These are phyloP conservation scores for Lotus japonicus DNA, from an alignment of 306 rosid genomes.

Conservation along the genomic window DNA sequence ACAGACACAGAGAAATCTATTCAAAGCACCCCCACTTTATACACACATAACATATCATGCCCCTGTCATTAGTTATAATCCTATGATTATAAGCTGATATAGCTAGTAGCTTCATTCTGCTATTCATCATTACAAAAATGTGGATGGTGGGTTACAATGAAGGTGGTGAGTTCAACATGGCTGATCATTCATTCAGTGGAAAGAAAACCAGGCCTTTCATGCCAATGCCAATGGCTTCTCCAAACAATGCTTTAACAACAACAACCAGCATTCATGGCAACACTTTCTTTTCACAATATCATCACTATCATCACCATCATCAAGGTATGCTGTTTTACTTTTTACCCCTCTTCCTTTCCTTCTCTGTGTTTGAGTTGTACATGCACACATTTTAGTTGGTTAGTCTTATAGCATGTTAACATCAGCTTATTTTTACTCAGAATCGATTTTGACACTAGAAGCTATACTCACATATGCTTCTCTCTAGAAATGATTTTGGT, in stretches of 20 bases:
- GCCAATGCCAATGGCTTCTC: constrained; percentile 39
- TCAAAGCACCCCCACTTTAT: constrained; percentile 22
- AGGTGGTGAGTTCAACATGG: constrained; percentile 42
- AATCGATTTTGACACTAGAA: no score
- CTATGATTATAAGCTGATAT: no score
- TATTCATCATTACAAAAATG: constrained; percentile 24
- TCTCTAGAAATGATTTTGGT: no score
- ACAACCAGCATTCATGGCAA: constrained; percentile 21
- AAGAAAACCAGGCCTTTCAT: constrained; percentile 56
- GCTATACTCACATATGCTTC: no score
- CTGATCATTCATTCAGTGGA: constrained; percentile 37
- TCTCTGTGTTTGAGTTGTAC: not conserved
- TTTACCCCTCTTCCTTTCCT: not conserved
- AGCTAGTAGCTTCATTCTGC: not conserved
- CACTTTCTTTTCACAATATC: constrained; percentile 42
- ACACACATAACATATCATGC: not conserved
- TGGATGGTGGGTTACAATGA: constrained; percentile 67
- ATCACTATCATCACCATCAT: constrained; percentile 52
- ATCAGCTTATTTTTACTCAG: no score
- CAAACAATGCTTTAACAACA: constrained; percentile 13
- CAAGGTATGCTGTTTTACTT: constrained; percentile 25
- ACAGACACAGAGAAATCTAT: constrained; percentile 5
- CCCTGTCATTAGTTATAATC: not conserved
- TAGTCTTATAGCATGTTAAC: no score
- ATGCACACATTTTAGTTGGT: no score